Evolutionary conservation across 148 eudicot genomes (phyloP).

Genomic region (Salicornia ramosissima): DNA sequence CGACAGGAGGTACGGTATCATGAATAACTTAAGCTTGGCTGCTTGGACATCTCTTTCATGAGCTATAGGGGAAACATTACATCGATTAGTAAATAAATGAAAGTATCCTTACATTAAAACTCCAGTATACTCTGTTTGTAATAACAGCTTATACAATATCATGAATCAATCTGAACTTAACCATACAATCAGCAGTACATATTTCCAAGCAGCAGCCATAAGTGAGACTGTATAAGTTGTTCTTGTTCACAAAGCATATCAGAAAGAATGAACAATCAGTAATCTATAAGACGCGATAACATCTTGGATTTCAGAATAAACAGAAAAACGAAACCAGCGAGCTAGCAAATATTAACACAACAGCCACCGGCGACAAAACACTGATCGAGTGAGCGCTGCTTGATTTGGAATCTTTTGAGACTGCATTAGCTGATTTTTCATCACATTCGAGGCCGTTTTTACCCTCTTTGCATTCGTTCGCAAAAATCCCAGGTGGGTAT

Average conservation of each 20-base stretch:
- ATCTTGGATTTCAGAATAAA: slow-evolving; percentile 9
- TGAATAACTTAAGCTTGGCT: no score
- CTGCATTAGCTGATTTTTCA: neutral
- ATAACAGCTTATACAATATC: no score
- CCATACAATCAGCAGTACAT: no score
- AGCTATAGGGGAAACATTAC: no score
- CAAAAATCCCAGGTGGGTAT: slow-evolving; percentile 73
- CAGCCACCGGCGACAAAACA: slow-evolving; percentile 2
- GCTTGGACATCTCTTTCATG: no score
- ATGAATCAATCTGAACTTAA: no score
- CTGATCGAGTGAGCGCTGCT: slow-evolving; percentile 1
- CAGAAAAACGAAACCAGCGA: slow-evolving; percentile 13
- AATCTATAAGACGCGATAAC: neutral
- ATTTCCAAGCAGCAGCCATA: slow-evolving; percentile 2
- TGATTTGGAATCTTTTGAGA: slow-evolving; percentile 8
- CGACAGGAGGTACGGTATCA: no score
- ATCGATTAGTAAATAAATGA: no score
- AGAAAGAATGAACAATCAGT: slow-evolving; percentile 12
- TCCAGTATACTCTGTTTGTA: no score
- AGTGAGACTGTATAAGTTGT: neutral
- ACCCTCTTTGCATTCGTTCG: slow-evolving; percentile 53
- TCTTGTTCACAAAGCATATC: neutral
- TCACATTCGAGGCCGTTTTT: slow-evolving; percentile 52
- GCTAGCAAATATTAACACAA: slow-evolving; percentile 12
- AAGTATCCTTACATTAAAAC: no score